Conservation (phyloP, 2,329 filamentous ascomycete species). For the Aspergillus brasiliensis region DNA sequence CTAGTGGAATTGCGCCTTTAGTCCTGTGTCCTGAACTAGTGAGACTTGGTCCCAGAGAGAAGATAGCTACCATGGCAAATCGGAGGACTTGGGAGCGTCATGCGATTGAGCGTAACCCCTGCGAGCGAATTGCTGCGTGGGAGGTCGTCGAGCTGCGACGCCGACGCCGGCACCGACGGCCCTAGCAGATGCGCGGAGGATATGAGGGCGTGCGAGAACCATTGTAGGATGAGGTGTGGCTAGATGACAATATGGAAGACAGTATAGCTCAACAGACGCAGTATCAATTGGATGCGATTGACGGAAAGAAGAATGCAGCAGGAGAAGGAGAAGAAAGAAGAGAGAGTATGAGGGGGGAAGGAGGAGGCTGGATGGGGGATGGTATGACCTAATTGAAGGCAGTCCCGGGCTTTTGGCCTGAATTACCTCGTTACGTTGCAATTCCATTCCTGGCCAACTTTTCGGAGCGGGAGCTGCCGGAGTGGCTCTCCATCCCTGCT, state of each 20-base stretch:
- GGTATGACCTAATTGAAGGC: slow-evolving; percentile 9
- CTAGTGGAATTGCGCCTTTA: slow-evolving; percentile 31
- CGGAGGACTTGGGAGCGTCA: slow-evolving; percentile 44
- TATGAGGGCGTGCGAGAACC: slow-evolving; percentile 35
- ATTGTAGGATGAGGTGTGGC: slow-evolving; percentile 26
- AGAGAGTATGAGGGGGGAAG: neutral
- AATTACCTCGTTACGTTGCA: neutral
- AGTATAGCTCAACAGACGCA: neutral
- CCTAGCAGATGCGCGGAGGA: slow-evolving; percentile 28
- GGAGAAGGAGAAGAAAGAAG: neutral
- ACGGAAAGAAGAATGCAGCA: neutral
- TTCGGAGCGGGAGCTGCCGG: slow-evolving; percentile 18
- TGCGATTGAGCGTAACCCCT: slow-evolving; percentile 50
- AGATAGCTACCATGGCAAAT: slow-evolving; percentile 53
- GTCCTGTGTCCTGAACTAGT: neutral
- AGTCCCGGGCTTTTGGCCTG: neutral
- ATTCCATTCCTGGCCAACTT: neutral
- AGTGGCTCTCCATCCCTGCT: slow-evolving; percentile 4
- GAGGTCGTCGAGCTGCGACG: slow-evolving; percentile 30
- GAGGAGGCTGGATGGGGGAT: slow-evolving; percentile 7
- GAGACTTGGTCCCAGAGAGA: neutral
- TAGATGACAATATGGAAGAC: neutral
- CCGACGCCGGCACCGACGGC: slow-evolving; percentile 8
- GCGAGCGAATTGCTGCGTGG: slow-evolving; percentile 45
- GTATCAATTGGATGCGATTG: neutral